Conservation (phyloP, 805 yeast genomes). For the Metschnikowia sp. region DNA sequence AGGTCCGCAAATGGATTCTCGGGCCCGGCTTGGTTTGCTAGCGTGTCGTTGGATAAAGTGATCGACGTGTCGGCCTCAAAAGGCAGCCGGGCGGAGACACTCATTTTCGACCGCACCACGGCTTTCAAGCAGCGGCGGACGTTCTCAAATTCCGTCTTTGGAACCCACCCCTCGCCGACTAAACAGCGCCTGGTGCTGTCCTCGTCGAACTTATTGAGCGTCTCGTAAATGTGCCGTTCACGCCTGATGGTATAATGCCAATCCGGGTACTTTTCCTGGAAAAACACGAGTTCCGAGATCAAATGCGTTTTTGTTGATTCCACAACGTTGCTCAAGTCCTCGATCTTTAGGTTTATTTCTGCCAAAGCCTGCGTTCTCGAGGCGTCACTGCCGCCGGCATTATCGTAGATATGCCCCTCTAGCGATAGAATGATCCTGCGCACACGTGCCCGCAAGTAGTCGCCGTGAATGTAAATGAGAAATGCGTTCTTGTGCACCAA, state of each 20-base stretch:
- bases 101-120: slow-evolving; percentile 37
- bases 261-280: slow-evolving; percentile 34
- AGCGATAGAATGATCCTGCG: slow-evolving; percentile 35
- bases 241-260: slow-evolving; percentile 38
- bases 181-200: slow-evolving; percentile 64
- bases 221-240: slow-evolving; percentile 57
- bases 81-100: slow-evolving; percentile 2
- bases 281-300: slow-evolving; percentile 33
- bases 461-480: slow-evolving; percentile 41
- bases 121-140: slow-evolving; percentile 39
- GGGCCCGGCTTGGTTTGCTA: slow-evolving; percentile 13
- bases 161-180: slow-evolving; percentile 76
- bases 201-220: slow-evolving; percentile 64
- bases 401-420: slow-evolving; percentile 37
- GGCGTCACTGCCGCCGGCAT: slow-evolving; percentile 29
- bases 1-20: slow-evolving; percentile 6
- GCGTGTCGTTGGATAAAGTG: slow-evolving; percentile 16
- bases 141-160: slow-evolving; percentile 45
- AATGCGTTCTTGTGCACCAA: slow-evolving; percentile 33
- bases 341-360: slow-evolving; percentile 32
- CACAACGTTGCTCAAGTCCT: slow-evolving; percentile 32
- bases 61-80: slow-evolving; percentile 9
- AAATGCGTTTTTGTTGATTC: slow-evolving; percentile 34
- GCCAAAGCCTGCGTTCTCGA: slow-evolving; percentile 24
- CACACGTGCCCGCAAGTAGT: slow-evolving; percentile 31